Evolutionary conservation across 768 basidiomycete species (phyloP).

Genomic region (Dentipellis fragilis): DNA sequence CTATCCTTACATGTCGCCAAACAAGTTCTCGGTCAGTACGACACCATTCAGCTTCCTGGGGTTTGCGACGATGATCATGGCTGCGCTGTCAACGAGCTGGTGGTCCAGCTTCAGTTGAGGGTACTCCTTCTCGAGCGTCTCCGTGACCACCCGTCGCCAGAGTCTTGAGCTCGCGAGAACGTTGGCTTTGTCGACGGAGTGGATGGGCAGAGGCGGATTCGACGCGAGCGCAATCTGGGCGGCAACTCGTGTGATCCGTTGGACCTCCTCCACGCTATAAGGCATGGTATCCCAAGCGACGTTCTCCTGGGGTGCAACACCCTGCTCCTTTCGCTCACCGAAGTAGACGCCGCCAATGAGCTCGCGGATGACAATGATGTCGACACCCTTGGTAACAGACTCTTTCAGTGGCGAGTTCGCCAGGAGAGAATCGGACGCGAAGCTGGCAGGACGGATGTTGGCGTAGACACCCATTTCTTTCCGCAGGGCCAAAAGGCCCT

Average conservation of each 20-base stretch:
- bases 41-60: conserved; percentile 93
- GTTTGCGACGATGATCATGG: conserved; percentile 88
- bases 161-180: conserved; percentile 90
- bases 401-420: conserved; percentile 83
- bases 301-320: conserved; percentile 50
- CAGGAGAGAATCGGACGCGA: conserved; percentile 86
- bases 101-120: conserved; percentile 84
- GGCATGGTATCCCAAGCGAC: conserved; percentile 88
- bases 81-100: conserved; percentile 88
- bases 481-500: conserved; percentile 78
- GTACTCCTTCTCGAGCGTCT: conserved; percentile 76
- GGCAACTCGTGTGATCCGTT: conserved; percentile 92
- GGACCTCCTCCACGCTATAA: conserved; percentile 85
- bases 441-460: conserved; percentile 95
- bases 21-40: conserved; percentile 90
- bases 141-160: conserved; percentile 89
- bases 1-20: conserved; percentile 85
- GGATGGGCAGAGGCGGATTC: conserved; percentile 79
- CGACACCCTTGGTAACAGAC: conserved; percentile 69
- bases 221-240: conserved; percentile 80
- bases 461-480: conserved; percentile 94
- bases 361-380: conserved; percentile 93
- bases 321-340: conserved; percentile 84
- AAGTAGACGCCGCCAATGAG: conserved; percentile 96
- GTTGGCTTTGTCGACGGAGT: conserved; percentile 97